Evolutionary conservation across 768 basidiomycete species (phyloP).

Genomic region (Termitomyces sp.): DNA sequence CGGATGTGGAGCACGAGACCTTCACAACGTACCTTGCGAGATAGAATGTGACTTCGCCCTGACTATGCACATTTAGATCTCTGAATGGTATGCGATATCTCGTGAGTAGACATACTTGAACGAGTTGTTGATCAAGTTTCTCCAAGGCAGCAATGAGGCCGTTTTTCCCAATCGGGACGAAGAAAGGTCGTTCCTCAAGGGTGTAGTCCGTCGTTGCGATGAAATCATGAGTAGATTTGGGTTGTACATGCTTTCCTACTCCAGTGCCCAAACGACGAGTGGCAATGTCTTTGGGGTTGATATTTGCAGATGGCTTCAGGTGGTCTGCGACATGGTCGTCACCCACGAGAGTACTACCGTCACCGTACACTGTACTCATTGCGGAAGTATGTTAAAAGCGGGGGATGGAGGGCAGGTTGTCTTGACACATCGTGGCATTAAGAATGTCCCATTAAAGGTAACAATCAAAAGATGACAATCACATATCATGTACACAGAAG

Average conservation of each 20-base stretch:
- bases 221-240: constrained; percentile 29
- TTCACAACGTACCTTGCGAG: constrained; percentile 44
- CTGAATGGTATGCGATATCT: not conserved
- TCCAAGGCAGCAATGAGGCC: constrained; percentile 66
- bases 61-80: constrained; percentile 30
- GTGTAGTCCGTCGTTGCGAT: constrained; percentile 42
- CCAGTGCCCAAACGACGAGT: constrained; percentile 9
- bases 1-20: not conserved
- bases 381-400: constrained; percentile 3
- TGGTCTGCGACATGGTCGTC: constrained; percentile 40
- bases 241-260: constrained; percentile 7
- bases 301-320: constrained; percentile 13
- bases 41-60: constrained; percentile 52
- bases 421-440: not conserved
- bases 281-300: constrained; percentile 12
- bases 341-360: constrained; percentile 32
- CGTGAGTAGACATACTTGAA: constrained; percentile 27
- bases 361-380: constrained; percentile 34
- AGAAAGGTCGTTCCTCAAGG: constrained; percentile 59
- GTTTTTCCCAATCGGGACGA: constrained; percentile 60
- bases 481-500: too few relatives aligned
- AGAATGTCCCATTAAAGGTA: too few relatives aligned
- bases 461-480: too few relatives aligned
- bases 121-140: constrained; percentile 61
- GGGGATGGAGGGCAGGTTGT: not conserved